Conservation (phyloP, 257 asterid species). For the Petunia axillaris region DNA sequence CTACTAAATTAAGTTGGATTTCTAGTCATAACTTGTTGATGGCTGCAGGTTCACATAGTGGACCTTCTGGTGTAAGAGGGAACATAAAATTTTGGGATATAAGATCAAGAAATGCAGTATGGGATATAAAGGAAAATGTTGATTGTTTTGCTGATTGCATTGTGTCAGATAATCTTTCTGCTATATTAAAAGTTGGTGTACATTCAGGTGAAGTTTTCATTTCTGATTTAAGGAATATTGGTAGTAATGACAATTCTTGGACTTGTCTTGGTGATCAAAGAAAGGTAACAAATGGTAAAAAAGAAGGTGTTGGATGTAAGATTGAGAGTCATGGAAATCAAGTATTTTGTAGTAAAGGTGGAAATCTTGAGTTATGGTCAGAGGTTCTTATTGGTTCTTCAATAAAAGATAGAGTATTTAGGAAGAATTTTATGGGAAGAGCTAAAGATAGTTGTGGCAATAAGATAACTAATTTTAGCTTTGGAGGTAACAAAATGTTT, state of each 20-base stretch:
- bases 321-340: slow-evolving; percentile 83
- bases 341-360: slow-evolving; percentile 77
- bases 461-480: slow-evolving; percentile 56
- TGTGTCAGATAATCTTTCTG: slow-evolving; percentile 47
- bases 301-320: slow-evolving; percentile 76
- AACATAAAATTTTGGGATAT: slow-evolving; percentile 84
- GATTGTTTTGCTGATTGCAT: slow-evolving; percentile 93
- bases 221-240: slow-evolving; percentile 71
- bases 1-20: slow-evolving; percentile 83
- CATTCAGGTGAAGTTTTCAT: slow-evolving; percentile 77
- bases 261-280: slow-evolving; percentile 70
- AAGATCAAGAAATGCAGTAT: slow-evolving; percentile 67
- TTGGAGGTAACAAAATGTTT: slow-evolving; percentile 91
- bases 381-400: slow-evolving; percentile 61
- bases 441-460: slow-evolving; percentile 63
- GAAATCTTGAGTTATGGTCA: slow-evolving; percentile 78
- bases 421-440: slow-evolving; percentile 82
- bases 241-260: slow-evolving; percentile 55
- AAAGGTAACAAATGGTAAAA: slow-evolving; percentile 68
- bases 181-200: slow-evolving; percentile 80
- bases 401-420: slow-evolving; percentile 49
- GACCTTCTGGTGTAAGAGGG: slow-evolving; percentile 82
- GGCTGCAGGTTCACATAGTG: slow-evolving; percentile 97
- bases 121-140: slow-evolving; percentile 70
- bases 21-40: slow-evolving; percentile 71